Conservation (phyloP, 2,329 filamentous ascomycete genomes). For the Ophiostoma australiae region DNA sequence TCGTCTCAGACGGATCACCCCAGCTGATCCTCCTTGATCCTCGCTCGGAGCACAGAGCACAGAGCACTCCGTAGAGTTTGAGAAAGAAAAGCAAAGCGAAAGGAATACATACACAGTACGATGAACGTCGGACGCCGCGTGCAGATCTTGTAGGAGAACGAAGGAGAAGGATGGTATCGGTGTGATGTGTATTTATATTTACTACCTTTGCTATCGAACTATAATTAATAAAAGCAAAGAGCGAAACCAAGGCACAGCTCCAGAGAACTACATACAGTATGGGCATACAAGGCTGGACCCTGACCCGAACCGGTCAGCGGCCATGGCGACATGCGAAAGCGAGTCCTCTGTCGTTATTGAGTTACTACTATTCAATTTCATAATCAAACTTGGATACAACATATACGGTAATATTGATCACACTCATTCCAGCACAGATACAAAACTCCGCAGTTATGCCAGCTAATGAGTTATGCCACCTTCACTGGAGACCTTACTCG, state of each 20-base stretch:
- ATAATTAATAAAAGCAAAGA: not conserved
- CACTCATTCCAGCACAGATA: not conserved
- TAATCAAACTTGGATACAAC: not conserved
- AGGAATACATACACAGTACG: not conserved
- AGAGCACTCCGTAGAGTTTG: not conserved
- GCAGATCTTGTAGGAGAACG: not conserved
- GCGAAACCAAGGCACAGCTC: too few relatives aligned
- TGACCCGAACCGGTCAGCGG: not conserved
- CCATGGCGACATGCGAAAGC: not conserved
- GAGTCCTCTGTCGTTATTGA: not conserved
- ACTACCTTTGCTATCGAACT: not conserved
- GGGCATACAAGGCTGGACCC: not conserved
- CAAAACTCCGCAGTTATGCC: not conserved
- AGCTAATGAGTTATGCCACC: not conserved
- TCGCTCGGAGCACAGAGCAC: not conserved
- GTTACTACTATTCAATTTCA: not conserved
- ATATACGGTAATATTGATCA: not conserved
- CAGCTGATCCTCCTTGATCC: slow-evolving; percentile 9
- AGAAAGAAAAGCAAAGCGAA: not conserved
- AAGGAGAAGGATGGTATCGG: not conserved
- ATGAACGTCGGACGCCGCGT: not conserved
- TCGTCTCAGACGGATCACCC: not conserved
- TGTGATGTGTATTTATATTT: not conserved
- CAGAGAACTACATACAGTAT: not conserved
- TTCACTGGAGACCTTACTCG: not conserved